Base-by-base conservation (phyloP, 768 basidiomycete genomes). In the Tylopilus subfusipes region DNA sequence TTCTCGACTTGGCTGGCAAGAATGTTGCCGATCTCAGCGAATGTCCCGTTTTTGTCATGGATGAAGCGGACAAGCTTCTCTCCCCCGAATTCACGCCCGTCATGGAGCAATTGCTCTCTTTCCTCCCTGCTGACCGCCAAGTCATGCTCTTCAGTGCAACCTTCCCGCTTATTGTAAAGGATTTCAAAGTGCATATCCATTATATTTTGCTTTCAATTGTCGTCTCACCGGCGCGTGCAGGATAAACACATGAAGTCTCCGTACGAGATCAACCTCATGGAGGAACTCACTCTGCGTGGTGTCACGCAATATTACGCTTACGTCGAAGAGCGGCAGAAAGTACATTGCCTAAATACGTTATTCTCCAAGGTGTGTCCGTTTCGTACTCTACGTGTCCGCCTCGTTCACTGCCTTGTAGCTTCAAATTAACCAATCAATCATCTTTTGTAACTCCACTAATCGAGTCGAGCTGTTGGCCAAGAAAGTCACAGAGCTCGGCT, bases 361-460 rank as follows among this genome's bases (percentile, higher is more conserved):
- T 98, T 98, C 82, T 96, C 93, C 65, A 98, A 98, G 82, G 94
- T 93, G 45, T 22, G 49, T 34, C 30, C 21, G 19, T 55, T 43
- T 33, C 31, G 9, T 36, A 18, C 9, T 18, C 29, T n/a, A 36
- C 22, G 14, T 31, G 24, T 24, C 42, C 34, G 43, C 47, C 21
- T 53, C 48, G 45, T 55, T 57, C 29, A 60, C 47, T 19, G 19
- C 39, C 44, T 53, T 34, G 13, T 69, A 98, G 93, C 84, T 99
- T 48, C 96, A 98, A 95, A 99, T 99, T 80, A 99, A 99, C 76
- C 96, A 99, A 76, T 98, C 96, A 55, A 98, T 99, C 76, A 99
- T 99, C 70, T 99, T 99, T 76, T 99, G 96, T 77, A 99, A 99
- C 80, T 98, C 96, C 60, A 99, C 96, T 66, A 97, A 98, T 79